Percentiles rank a stretch among this genome's conserved stretches.
Conservation (phyloP, 2,329 filamentous ascomycete species). For the Pyrenophora teres region DNA sequence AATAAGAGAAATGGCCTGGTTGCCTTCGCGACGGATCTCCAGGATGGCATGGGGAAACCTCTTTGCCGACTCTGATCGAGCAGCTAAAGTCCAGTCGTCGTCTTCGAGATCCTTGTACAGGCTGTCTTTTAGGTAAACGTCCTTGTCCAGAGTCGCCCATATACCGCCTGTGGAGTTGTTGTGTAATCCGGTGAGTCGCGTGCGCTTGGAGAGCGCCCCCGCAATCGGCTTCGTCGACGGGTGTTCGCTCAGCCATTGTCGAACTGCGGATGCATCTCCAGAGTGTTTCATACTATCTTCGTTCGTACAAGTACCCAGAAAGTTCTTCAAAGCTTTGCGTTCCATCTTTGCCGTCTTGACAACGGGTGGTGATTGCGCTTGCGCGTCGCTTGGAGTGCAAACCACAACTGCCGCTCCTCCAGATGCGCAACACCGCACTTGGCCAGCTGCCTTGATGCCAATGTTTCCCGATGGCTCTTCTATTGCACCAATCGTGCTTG, state of each 20-base stretch:
- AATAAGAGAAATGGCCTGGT: constrained; percentile 46
- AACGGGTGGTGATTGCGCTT: constrained; percentile 14
- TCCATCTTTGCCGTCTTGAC: constrained; percentile 46
- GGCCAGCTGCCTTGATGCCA: constrained; percentile 40
- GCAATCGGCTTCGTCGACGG: constrained; percentile 54
- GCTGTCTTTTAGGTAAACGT: constrained; percentile 49
- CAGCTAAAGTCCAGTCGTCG: constrained; percentile 39
- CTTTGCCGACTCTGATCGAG: constrained; percentile 23
- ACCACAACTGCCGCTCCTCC: constrained; percentile 41
- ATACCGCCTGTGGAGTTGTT: constrained; percentile 51
- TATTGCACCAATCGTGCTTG: constrained; percentile 50
- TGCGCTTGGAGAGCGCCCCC: constrained; percentile 52
- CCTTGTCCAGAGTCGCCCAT: constrained; percentile 56
- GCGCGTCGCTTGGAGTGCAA: constrained; percentile 19
- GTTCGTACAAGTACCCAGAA: constrained; percentile 43
- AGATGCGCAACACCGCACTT: constrained; percentile 43
- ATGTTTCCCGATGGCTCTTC: constrained; percentile 41
- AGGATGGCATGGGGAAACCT: constrained; percentile 59
- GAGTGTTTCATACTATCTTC: constrained; percentile 19
- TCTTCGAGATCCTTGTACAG: constrained; percentile 32
- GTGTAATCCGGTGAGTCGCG: constrained; percentile 55
- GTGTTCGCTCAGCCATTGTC: constrained; percentile 53
- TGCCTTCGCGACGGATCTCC: constrained; percentile 56
- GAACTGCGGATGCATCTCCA: constrained; percentile 34
- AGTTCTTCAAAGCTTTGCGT: constrained; percentile 48